Percentiles rank a stretch among this genome's conserved stretches.
Conservation (phyloP, 768 basidiomycete species). For the Boletus sp. region DNA sequence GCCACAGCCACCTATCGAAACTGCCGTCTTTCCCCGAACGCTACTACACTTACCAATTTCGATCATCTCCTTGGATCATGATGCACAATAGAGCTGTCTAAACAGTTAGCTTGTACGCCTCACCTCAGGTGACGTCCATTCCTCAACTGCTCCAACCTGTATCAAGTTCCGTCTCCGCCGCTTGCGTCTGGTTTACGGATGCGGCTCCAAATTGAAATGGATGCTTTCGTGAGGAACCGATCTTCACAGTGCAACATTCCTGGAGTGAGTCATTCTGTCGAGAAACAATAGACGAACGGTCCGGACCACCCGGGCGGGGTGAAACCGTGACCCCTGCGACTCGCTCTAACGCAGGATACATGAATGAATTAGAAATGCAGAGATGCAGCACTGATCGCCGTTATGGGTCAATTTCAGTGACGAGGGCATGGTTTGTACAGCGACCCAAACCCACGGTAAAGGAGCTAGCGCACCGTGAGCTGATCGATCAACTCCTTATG, state of each 20-base stretch:
- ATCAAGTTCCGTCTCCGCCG: neutral
- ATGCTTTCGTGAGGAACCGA: neutral
- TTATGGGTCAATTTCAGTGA: neutral
- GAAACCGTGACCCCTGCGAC: neutral
- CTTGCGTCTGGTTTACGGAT: neutral
- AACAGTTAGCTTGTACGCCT: neutral
- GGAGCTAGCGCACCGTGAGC: no score
- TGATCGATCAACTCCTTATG: no score
- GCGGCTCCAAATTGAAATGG: neutral
- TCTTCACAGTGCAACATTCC: neutral
- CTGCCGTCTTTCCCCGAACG: neutral
- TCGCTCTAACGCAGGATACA: neutral
- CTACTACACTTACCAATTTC: conserved; percentile 26
- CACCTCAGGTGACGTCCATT: neutral
- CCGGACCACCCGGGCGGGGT: neutral
- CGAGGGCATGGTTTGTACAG: neutral
- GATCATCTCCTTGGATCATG: neutral
- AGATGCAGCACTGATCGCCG: no score
- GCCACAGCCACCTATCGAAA: conserved; percentile 19
- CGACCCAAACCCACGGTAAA: no score
- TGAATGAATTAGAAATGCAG: neutral
- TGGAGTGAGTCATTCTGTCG: neutral
- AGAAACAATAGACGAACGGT: conserved; percentile 6
- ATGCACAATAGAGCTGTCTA: neutral
- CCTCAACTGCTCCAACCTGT: neutral